Percentiles rank a stretch among this genome's conserved stretches.
Conservation (phyloP, 179 eudicot species). For the Drosera spatulata region DNA sequence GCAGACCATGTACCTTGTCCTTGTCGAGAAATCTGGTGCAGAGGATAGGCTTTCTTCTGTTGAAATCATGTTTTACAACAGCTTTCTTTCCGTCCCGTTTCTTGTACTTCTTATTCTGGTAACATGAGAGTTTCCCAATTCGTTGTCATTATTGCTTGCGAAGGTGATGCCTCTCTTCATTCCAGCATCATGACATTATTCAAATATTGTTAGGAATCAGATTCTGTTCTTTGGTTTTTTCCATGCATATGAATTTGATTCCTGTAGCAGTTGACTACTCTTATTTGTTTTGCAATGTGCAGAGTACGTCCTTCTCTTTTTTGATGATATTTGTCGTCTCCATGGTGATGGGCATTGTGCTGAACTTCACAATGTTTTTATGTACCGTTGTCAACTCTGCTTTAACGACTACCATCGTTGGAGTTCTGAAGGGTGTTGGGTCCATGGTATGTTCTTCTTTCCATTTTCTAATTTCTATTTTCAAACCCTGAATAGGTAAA, state of each 20-base stretch:
- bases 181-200: not conserved
- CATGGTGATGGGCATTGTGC: slow-evolving; percentile 86
- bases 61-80: slow-evolving; percentile 94
- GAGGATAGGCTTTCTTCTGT: slow-evolving; percentile 93
- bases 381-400: slow-evolving; percentile 97
- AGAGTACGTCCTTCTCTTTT: slow-evolving; percentile 74
- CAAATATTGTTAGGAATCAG: not conserved
- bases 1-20: slow-evolving; percentile 98
- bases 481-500: no score
- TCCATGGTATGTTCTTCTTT: slow-evolving; percentile 55
- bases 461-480: not conserved
- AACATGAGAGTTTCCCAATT: slow-evolving; percentile 83
- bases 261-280: not conserved
- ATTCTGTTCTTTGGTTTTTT: not conserved
- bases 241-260: no score
- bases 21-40: slow-evolving; percentile 94
- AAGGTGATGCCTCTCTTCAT: slow-evolving; percentile 32
- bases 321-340: slow-evolving; percentile 53
- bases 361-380: slow-evolving; percentile 96
- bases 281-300: slow-evolving; percentile 21
- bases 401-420: slow-evolving; percentile 89
- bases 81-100: slow-evolving; percentile 80
- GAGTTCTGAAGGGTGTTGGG: slow-evolving; percentile 97
- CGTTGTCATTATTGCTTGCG: slow-evolving; percentile 54
- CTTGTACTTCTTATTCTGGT: slow-evolving; percentile 69